Base-by-base conservation (phyloP, 345 rosid genomes). In the Citrus glauca region DNA sequence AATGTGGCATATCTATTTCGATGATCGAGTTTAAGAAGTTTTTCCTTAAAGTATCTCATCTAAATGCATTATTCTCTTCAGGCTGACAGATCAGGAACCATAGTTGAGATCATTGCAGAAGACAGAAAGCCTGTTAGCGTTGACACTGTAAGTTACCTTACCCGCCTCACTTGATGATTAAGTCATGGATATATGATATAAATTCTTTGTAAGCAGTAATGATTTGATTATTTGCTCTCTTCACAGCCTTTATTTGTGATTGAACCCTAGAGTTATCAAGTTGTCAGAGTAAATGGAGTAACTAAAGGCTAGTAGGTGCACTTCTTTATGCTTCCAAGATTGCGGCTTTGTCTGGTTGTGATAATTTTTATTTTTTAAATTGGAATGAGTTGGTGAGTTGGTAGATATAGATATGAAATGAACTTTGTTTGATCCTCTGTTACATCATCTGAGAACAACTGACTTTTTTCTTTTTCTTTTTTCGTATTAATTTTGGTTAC, bases 51-150 rank as follows among this genome's bases (percentile, higher is more conserved):
- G 57, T 57, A 38, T 30, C 78, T 1, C 56, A 71, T 50, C 22
- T 50, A 63, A 59, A 67, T 75, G 13, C 60, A 56, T 68, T 37
- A 35, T 20, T 68, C 30, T 77, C 69, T 74, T 68, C 84, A 92
- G 97, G 92, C 95, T 76, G 95, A 92, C 83, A 90, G 84, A 73
- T 71, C 95, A 9, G 98, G 98, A 86, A 91, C 97, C 7, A 40
- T 92, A 76, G 92, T 92, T 2, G 97, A 92, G 77, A 81, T 90
- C 68, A 65, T 92, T n/a, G 91, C 73, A n/a, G 97, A 91, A 84
- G 98, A 92, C 50, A 87, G 92, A 69, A 91, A 94, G 84, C 77
- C 94, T 33, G 93, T 91, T 38, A 90, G 90, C 64, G 84, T 91
- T 30, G 98, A 91, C 82, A 84, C 72, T 65, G 95, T 94, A 75